Percentiles rank a stretch among this genome's conserved stretches.
phyloP scores from a whole-genome alignment of 73 alveolate genomes.

The Paramecium biaurelia region DNA sequence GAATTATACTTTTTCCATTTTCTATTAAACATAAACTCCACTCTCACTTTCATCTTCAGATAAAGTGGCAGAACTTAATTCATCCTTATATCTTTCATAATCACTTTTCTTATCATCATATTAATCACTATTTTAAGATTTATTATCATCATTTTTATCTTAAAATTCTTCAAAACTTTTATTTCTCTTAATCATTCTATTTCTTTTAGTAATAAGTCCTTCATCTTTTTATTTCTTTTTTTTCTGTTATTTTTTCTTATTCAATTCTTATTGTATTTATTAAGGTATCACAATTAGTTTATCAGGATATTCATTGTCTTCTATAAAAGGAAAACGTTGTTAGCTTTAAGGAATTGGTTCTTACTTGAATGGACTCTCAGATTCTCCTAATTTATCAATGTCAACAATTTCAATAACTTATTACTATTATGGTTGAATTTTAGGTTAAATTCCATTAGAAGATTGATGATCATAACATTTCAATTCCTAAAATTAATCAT shows the following conservation, averaged over 20 bases:
- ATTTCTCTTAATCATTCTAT: constrained; percentile 5
- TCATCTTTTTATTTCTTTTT: not conserved
- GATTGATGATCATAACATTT: not conserved
- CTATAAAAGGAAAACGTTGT: not conserved
- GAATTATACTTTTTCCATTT: constrained; percentile 1
- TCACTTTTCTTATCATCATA: not conserved
- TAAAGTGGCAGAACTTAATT: not conserved
- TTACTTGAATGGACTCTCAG: not conserved
- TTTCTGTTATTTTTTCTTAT: not conserved
- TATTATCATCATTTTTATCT: not conserved
- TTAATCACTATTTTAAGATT: not conserved
- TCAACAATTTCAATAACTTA: not conserved
- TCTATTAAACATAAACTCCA: not conserved
- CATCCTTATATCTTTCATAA: constrained; percentile 20
- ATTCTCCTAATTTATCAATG: not conserved
- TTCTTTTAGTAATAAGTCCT: not conserved
- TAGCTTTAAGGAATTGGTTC: not conserved
- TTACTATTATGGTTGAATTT: not conserved
- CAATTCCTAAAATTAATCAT: not conserved
- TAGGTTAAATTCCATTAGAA: not conserved
- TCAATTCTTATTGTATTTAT: not conserved
- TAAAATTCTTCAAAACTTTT: not conserved
- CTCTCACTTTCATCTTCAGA: constrained; percentile 49
- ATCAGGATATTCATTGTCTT: not conserved
- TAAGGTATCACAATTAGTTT: not conserved